A percentile compares a stretch with the other conserved stretches of the same genome.
These are phyloP conservation scores for Chlamydomonas reinhardtii DNA, from an alignment of 163 green algal species.

Conservation along the genomic window DNA sequence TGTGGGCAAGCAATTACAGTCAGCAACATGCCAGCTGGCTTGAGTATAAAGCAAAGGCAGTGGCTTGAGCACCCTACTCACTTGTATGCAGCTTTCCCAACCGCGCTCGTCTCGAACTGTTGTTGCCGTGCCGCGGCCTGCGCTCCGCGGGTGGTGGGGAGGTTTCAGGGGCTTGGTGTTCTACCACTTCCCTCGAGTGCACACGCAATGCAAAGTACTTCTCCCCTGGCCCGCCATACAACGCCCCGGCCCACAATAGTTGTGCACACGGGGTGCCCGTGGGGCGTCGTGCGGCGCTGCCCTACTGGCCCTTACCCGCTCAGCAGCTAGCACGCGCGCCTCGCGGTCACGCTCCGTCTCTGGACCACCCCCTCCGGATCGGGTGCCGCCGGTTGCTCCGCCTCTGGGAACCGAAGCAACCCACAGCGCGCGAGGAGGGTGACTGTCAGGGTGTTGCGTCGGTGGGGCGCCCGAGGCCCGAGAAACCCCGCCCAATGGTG, in stretches of 20 bases:
- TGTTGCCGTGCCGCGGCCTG: constrained; percentile 51
- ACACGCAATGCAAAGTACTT: too few relatives aligned
- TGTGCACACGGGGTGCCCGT: too few relatives aligned
- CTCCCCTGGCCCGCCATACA: too few relatives aligned
- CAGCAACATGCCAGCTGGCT: background rate
- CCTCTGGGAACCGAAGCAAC: background rate
- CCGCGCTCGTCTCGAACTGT: constrained; percentile 55
- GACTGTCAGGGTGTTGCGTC: too few relatives aligned
- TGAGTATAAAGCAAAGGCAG: background rate
- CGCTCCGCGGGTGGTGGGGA: too few relatives aligned
- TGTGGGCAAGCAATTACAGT: background rate
- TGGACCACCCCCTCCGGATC: background rate
- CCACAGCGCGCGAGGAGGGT: too few relatives aligned
- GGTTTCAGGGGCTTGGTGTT: too few relatives aligned
- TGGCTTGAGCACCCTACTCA: background rate
- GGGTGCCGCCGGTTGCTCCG: background rate
- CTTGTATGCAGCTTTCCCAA: constrained; percentile 56
- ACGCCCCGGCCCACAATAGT: too few relatives aligned
- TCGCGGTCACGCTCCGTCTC: constrained; percentile 48
- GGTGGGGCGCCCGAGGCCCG: too few relatives aligned
- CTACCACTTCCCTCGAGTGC: too few relatives aligned
- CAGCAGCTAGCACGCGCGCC: constrained; percentile 44
- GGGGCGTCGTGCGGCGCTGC: constrained; percentile 25
- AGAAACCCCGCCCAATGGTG: too few relatives aligned
- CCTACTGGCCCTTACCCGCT: constrained; percentile 25